phyloP scores from a whole-genome alignment of 2,329 filamentous ascomycete genomes.

The Bipolaris sorokiniana region DNA sequence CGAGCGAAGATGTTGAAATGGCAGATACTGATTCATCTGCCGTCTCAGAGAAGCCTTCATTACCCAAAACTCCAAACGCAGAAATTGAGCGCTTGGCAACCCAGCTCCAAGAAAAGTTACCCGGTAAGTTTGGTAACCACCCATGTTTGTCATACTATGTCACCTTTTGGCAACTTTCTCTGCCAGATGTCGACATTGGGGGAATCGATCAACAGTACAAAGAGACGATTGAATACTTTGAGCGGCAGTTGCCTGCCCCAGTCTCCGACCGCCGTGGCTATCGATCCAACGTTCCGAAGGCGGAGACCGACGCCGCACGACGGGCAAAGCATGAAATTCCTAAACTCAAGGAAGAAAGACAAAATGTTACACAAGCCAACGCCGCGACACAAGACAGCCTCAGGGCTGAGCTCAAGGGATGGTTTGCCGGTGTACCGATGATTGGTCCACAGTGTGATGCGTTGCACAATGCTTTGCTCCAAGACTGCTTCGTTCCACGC shows the following conservation, averaged over 20 bases:
- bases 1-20: constrained; percentile 50
- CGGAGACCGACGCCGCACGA: constrained; percentile 68
- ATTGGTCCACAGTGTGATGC: constrained; percentile 63
- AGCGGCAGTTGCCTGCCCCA: constrained; percentile 54
- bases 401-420: constrained; percentile 75
- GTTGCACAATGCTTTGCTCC: constrained; percentile 78
- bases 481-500: constrained; percentile 91
- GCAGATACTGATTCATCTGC: constrained; percentile 34
- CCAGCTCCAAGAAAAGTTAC: constrained; percentile 66
- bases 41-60: neutral
- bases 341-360: constrained; percentile 56
- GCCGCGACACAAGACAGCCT: constrained; percentile 67
- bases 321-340: constrained; percentile 75
- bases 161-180: constrained; percentile 88
- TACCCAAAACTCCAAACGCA: constrained; percentile 60
- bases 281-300: constrained; percentile 35
- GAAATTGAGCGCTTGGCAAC: constrained; percentile 77
- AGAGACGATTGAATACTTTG: constrained; percentile 65
- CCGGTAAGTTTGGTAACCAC: constrained; percentile 68
- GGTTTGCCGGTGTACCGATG: constrained; percentile 71
- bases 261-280: constrained; percentile 69
- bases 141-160: constrained; percentile 83
- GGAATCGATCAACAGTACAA: constrained; percentile 73
- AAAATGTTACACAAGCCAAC: constrained; percentile 58
- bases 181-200: constrained; percentile 74